Conservation (phyloP, 2,329 filamentous ascomycete genomes). For the Colletotrichum siamense region DNA sequence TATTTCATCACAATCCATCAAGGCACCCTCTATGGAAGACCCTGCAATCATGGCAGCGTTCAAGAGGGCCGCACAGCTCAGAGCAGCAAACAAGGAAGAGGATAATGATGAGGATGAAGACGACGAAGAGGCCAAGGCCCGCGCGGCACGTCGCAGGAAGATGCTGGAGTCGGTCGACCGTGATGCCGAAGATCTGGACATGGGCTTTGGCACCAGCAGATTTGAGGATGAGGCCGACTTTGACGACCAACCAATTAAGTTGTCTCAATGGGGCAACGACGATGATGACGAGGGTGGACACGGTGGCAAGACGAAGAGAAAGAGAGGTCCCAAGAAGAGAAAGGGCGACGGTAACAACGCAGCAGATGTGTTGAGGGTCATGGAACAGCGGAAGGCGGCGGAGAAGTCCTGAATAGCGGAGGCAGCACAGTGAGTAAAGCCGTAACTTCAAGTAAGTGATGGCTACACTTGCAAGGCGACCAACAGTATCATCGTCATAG, state of each 20-base stretch:
- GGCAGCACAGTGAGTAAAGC: not conserved
- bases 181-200: constrained; percentile 89
- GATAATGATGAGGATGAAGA: constrained; percentile 44
- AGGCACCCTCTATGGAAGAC: constrained; percentile 68
- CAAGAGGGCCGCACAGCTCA: constrained; percentile 78
- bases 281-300: constrained; percentile 53
- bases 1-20: constrained; percentile 56
- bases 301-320: constrained; percentile 63
- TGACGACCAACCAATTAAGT: constrained; percentile 70
- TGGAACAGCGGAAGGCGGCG: constrained; percentile 64
- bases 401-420: constrained; percentile 18
- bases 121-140: constrained; percentile 54
- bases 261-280: constrained; percentile 67
- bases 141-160: constrained; percentile 72
- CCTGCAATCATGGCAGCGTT: constrained; percentile 83
- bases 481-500: not conserved
- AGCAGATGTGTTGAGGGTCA: constrained; percentile 78
- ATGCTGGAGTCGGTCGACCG: constrained; percentile 78
- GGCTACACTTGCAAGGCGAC: not conserved
- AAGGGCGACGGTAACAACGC: constrained; percentile 82
- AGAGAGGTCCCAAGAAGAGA: constrained; percentile 75
- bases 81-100: constrained; percentile 37
- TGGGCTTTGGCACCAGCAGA: constrained; percentile 90
- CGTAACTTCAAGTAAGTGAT: not conserved
- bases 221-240: constrained; percentile 89